Conservation (phyloP, 768 basidiomycete species). For the Panus rudis region DNA sequence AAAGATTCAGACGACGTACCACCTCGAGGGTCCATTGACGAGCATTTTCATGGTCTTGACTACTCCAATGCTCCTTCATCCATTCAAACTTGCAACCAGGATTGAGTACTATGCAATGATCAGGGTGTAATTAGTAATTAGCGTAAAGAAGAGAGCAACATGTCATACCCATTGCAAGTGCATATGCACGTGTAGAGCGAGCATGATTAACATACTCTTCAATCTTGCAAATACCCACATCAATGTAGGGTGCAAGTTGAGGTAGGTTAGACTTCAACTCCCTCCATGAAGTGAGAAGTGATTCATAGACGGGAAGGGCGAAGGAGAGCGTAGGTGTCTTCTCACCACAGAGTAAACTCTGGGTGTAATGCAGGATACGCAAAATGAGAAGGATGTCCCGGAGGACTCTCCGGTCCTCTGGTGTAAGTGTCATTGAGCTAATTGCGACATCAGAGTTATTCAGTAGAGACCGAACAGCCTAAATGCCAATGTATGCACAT, state of each 20-base stretch:
- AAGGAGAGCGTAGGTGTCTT: neutral
- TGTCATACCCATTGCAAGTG: conserved; percentile 1
- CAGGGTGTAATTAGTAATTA: too few species aligned
- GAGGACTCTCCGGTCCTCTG: neutral
- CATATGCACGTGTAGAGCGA: neutral
- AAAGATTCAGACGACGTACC: too few species aligned
- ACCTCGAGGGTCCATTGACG: too few species aligned
- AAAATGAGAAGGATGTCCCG: neutral
- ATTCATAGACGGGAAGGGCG: neutral
- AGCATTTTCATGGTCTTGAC: too few species aligned
- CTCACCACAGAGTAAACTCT: neutral
- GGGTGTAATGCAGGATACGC: neutral
- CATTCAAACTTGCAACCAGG: too few species aligned
- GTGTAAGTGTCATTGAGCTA: neutral
- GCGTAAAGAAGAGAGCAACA: too few species aligned
- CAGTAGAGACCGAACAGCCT: neutral
- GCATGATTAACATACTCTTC: neutral
- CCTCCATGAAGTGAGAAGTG: too few species aligned
- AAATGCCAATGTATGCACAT: neutral
- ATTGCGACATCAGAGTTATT: neutral
- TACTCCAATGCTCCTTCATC: too few species aligned
- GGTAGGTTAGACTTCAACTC: neutral
- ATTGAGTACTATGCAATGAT: too few species aligned
- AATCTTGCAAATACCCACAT: neutral
- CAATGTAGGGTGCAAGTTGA: neutral